Percentiles rank a stretch among this genome's conserved stretches.
Conservation (phyloP, 306 rosid genomes). For the Lupinus albus region DNA sequence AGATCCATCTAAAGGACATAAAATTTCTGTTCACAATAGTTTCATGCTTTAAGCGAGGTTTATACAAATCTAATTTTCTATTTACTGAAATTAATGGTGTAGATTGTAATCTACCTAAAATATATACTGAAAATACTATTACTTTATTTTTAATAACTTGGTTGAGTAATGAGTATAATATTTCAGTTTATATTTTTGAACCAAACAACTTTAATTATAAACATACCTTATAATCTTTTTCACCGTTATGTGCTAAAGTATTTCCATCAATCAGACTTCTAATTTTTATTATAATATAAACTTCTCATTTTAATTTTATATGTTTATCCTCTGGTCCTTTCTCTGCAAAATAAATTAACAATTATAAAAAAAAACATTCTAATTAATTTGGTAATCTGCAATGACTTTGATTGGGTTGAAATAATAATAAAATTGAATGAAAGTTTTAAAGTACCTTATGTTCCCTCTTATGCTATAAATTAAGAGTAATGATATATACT, state of each 20-base stretch:
- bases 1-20: constrained; percentile 3
- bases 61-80: not conserved
- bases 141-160: not conserved
- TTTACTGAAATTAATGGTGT: not conserved
- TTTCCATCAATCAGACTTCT: constrained; percentile 26
- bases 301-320: constrained; percentile 10
- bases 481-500: too few species aligned
- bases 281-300: too few species aligned
- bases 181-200: not conserved
- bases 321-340: too few species aligned
- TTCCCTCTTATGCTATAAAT: not conserved
- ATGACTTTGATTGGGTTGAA: constrained; percentile 9
- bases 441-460: constrained; percentile 1
- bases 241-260: constrained; percentile 14
- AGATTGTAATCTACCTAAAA: not conserved
- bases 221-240: too few species aligned
- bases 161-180: not conserved
- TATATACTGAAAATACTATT: not conserved
- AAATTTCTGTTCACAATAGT: not conserved
- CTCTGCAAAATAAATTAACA: too few species aligned
- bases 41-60: not conserved
- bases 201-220: not conserved
- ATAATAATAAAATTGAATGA: constrained; percentile 23
- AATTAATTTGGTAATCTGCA: not conserved
- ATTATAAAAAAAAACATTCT: too few species aligned